Base-by-base conservation (phyloP, 306 rosid genomes). In the Aeschynomene evenia region DNA sequence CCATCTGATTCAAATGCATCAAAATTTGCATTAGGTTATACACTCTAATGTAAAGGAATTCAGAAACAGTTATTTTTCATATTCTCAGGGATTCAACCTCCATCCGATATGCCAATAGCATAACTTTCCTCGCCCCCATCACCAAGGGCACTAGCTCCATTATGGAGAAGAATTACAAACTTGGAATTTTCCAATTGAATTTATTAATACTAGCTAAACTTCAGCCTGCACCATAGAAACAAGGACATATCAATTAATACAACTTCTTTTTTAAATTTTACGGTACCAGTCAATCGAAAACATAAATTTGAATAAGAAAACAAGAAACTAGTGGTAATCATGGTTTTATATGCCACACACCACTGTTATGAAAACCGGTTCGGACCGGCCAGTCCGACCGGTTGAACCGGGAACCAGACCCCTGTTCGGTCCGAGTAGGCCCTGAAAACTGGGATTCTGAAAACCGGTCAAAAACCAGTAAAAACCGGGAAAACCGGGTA, bases 1-100 rank as follows among this genome's bases (percentile, higher is more conserved):
- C 83, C 85, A 68, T 78, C 72, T 28, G 66, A 70, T 73, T 66
- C 69, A 80, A 81, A 83, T 76, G 82, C 82, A 82, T 72, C 60
- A 70, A 82, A 74, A 69, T 31, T 71, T 48, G 73, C 90, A 77
- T 63, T 73, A 65, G 54, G 19, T 34, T 66, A 84, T 48, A 67
- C 49, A 37, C 49, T 18, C 51, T 16, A 45, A 50, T 59, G 40
- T 20, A 61, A 65, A 77, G 48, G 77, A 84, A 73, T 57, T 50
- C 75, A 88, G 52, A 80, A 72, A 79, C 63, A 70, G 73, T 66
- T 71, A 70, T 66, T 63, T 70, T 76, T 20, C 15, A 82, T 72
- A 77, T 72, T 55, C 60, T 45, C 69, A 65, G 31, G 45, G 68
- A 62, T 39, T 76, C 43, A 53, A 72, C 64, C 68, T 42, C 52